phyloP scores from a whole-genome alignment of 73 alveolate species.

The Tetrahymena elliotti region DNA sequence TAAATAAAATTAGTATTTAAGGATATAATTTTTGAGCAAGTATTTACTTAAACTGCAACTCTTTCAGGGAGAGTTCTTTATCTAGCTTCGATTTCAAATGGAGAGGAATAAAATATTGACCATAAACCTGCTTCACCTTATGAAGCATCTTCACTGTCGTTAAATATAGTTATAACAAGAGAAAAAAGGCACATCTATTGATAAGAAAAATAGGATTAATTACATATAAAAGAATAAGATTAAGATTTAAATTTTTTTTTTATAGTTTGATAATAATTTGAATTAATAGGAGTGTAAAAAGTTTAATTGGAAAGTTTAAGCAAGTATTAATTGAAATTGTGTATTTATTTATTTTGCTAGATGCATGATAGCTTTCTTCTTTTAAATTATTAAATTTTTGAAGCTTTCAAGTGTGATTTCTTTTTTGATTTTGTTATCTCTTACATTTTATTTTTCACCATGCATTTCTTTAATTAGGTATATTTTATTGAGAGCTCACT shows the following conservation, averaged over 20 bases:
- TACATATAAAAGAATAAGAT: too few relatives aligned
- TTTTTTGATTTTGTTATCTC: too few relatives aligned
- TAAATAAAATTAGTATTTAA: background rate
- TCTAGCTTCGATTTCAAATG: background rate
- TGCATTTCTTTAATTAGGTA: too few relatives aligned
- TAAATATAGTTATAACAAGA: background rate
- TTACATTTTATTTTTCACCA: too few relatives aligned
- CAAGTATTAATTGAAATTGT: background rate
- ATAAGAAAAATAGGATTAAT: background rate
- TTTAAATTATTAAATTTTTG: too few relatives aligned
- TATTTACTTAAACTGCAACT: background rate
- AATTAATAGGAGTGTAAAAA: too few relatives aligned
- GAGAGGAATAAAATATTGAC: background rate
- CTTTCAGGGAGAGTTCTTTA: background rate
- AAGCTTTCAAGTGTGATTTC: too few relatives aligned
- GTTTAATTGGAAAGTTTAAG: background rate
- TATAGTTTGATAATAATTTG: too few relatives aligned
- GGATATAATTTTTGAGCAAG: background rate
- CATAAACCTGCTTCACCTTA: background rate
- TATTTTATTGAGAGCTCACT: too few relatives aligned
- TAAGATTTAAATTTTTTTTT: too few relatives aligned
- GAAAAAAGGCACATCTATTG: background rate
- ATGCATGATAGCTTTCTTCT: background rate
- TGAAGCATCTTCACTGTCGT: background rate
- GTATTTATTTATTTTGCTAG: background rate